Conservation (phyloP, 2,329 filamentous ascomycete genomes). For the Trichoderma sp. region DNA sequence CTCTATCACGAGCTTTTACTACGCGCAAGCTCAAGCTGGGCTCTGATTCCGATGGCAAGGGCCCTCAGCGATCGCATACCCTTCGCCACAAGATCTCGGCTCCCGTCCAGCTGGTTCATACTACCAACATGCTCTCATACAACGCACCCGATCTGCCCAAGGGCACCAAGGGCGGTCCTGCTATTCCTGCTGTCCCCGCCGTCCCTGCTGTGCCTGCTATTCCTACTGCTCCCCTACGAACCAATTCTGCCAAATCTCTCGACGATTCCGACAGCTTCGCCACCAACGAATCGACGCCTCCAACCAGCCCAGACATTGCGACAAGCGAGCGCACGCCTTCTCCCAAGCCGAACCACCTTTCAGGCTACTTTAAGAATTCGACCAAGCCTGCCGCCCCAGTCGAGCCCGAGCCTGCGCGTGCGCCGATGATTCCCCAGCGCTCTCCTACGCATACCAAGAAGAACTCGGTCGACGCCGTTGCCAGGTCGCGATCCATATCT, state of each 20-base stretch:
- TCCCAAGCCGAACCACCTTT: conserved; percentile 65
- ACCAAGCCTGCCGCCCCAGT: conserved; percentile 42
- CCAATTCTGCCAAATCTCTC: conserved; percentile 59
- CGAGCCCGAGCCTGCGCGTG: conserved; percentile 45
- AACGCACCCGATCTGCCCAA: conserved; percentile 80
- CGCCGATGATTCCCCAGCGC: conserved; percentile 66
- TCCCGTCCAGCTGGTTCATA: conserved; percentile 84
- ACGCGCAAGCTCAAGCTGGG: conserved; percentile 63
- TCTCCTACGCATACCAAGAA: conserved; percentile 88
- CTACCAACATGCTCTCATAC: conserved; percentile 95
- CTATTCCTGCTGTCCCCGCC: neutral
- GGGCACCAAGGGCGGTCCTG: neutral
- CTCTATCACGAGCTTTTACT: conserved; percentile 71
- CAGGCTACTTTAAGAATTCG: conserved; percentile 64
- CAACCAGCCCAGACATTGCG: conserved; percentile 68
- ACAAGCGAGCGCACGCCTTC: conserved; percentile 56
- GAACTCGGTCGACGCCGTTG: conserved; percentile 71
- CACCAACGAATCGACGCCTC: conserved; percentile 59
- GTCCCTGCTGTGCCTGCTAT: neutral
- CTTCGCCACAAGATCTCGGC: conserved; percentile 77
- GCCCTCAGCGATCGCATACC: conserved; percentile 41
- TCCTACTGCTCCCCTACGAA: conserved; percentile 40
- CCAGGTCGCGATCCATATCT: conserved; percentile 64
- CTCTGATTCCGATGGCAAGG: conserved; percentile 44
- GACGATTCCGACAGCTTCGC: conserved; percentile 71